These are phyloP conservation scores for Trichoderma brevicompactum DNA, from an alignment of 2,329 filamentous ascomycete species.

Conservation along the genomic window DNA sequence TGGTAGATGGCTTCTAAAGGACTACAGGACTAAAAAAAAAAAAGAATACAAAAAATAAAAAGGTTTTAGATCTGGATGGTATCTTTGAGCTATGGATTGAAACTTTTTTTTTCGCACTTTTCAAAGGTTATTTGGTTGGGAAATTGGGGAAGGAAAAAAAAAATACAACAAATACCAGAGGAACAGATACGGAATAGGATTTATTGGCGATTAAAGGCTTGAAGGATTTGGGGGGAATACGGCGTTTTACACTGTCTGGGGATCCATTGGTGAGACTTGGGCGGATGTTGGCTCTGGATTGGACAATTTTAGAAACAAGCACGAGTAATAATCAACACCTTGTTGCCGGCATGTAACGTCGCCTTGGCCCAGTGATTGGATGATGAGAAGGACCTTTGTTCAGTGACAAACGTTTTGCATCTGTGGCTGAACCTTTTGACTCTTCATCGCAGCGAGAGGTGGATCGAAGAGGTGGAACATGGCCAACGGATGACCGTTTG, in stretches of 20 bases:
- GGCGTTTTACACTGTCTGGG: conserved; percentile 21
- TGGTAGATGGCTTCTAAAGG: conserved; percentile 34
- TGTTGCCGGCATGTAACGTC: conserved; percentile 4
- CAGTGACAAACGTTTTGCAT: conserved; percentile 16
- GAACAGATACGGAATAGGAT: not conserved
- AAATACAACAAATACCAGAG: conserved; percentile 4
- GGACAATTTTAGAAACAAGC: conserved; percentile 17
- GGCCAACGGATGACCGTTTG: conserved; percentile 8
- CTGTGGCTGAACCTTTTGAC: conserved; percentile 23
- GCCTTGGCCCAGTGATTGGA: not conserved
- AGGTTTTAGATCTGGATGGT: conserved; percentile 5
- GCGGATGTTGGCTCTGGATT: not conserved
- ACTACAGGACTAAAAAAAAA: not conserved
- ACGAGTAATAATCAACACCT: conserved; percentile 24
- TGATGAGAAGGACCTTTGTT: conserved; percentile 15
- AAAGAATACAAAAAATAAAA: not conserved
- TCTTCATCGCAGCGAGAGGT: not conserved
- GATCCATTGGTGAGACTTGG: conserved; percentile 4
- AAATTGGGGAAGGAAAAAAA: conserved; percentile 7
- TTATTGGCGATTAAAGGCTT: conserved; percentile 9
- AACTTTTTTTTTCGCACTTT: conserved; percentile 13
- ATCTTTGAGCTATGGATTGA: not conserved
- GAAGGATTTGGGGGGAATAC: conserved; percentile 1
- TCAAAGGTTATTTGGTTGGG: not conserved
- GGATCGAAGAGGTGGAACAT: conserved; percentile 8